Percentiles rank a stretch among this genome's conserved stretches.
phyloP scores from a whole-genome alignment of 2,329 filamentous ascomycete genomes.

The Endothia cerciana region DNA sequence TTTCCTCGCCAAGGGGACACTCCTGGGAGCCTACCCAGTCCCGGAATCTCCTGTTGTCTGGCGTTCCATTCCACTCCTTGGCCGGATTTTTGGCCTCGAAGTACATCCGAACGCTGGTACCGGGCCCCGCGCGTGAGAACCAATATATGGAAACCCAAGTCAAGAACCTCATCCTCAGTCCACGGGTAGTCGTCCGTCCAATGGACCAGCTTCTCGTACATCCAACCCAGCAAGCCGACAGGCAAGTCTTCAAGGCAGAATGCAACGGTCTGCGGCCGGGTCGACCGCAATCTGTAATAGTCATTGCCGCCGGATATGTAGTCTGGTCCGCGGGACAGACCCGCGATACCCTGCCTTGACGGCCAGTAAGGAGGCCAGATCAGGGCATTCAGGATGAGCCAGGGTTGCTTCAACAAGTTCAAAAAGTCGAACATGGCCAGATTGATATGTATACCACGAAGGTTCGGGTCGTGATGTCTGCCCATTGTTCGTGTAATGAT shows the following conservation, averaged over 20 bases:
- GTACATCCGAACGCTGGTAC: slow-evolving; percentile 70
- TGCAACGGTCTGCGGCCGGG: slow-evolving; percentile 69
- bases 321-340: neutral
- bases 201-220: slow-evolving; percentile 78
- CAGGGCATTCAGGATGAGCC: slow-evolving; percentile 51
- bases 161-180: slow-evolving; percentile 75
- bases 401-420: slow-evolving; percentile 63
- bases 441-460: slow-evolving; percentile 66
- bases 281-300: slow-evolving; percentile 64
- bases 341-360: slow-evolving; percentile 47
- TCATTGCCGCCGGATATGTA: slow-evolving; percentile 39
- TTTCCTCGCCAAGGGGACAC: neutral
- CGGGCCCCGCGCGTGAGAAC: slow-evolving; percentile 71
- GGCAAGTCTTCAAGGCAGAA: slow-evolving; percentile 72
- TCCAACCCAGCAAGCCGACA: slow-evolving; percentile 73
- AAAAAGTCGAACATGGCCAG: slow-evolving; percentile 58
- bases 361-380: slow-evolving; percentile 59
- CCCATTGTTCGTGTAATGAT: slow-evolving; percentile 66
- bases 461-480: slow-evolving; percentile 58
- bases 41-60: slow-evolving; percentile 14
- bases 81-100: slow-evolving; percentile 21
- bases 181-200: slow-evolving; percentile 76
- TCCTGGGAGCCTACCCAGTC: neutral
- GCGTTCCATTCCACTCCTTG: slow-evolving; percentile 41
- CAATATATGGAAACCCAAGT: slow-evolving; percentile 77